These are phyloP conservation scores for Platanus orientalis DNA, from an alignment of 164 flowering plant genomes.

Conservation along the genomic window DNA sequence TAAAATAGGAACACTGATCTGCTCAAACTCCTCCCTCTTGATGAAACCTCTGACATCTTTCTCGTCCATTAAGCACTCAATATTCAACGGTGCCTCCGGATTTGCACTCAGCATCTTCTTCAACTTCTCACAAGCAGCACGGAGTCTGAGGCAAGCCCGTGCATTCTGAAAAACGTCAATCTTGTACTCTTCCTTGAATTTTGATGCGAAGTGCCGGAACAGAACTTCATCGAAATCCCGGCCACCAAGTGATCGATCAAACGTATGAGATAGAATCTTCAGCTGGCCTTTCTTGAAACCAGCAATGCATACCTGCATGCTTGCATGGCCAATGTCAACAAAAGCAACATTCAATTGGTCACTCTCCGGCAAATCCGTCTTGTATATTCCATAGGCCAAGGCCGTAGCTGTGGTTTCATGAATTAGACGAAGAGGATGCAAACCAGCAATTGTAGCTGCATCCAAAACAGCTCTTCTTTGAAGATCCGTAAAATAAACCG, in stretches of 20 bases:
- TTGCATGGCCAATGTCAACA: slow-evolving; percentile 59
- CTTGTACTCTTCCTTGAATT: slow-evolving; percentile 52
- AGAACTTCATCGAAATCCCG: slow-evolving; percentile 67
- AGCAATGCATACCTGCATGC: slow-evolving; percentile 67
- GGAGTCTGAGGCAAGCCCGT: slow-evolving; percentile 52
- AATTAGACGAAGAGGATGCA: slow-evolving; percentile 56
- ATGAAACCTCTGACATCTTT: too few relatives aligned
- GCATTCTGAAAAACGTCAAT: slow-evolving; percentile 63
- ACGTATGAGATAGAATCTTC: slow-evolving; percentile 49
- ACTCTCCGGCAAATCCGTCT: slow-evolving; percentile 61
- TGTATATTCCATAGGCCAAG: slow-evolving; percentile 52
- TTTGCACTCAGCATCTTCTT: too few relatives aligned
- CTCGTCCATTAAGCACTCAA: too few relatives aligned
- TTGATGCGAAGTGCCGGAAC: slow-evolving; percentile 51
- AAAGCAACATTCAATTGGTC: slow-evolving; percentile 59
- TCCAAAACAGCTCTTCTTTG: slow-evolving; percentile 70
- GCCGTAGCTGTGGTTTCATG: slow-evolving; percentile 77
- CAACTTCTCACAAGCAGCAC: too few relatives aligned
- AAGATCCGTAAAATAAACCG: slow-evolving; percentile 66
- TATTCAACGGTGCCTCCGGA: too few relatives aligned
- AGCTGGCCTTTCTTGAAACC: slow-evolving; percentile 64
- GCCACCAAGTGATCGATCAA: slow-evolving; percentile 54
- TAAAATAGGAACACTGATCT: too few relatives aligned
- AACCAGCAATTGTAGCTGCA: slow-evolving; percentile 67
- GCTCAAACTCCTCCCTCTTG: too few relatives aligned